Evolutionary conservation across 441 rosid species (phyloP).

Genomic region (Jatropha podagrica): DNA sequence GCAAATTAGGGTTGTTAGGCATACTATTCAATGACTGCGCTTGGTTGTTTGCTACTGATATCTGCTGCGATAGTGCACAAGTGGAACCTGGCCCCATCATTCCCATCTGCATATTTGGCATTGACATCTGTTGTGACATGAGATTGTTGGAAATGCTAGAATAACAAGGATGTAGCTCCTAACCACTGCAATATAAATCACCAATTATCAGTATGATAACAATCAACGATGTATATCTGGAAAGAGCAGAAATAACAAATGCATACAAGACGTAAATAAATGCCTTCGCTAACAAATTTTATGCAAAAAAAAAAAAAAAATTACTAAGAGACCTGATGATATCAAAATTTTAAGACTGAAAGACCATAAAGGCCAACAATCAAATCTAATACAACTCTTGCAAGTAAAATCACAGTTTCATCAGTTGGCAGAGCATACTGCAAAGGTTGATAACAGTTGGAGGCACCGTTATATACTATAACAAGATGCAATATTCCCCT

Average conservation of each 20-base stretch:
- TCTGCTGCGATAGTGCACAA: constrained; percentile 31
- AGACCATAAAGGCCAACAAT: too few species aligned
- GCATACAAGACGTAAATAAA: not conserved
- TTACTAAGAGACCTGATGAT: not conserved
- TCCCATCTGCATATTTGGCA: constrained; percentile 41
- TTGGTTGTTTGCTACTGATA: constrained; percentile 25
- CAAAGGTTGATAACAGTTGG: too few species aligned
- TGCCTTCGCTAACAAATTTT: not conserved
- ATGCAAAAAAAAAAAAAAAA: not conserved
- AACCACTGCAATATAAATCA: constrained; percentile 25
- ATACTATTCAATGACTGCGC: constrained; percentile 25
- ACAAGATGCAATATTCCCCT: too few species aligned
- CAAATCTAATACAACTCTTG: not conserved
- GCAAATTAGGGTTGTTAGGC: constrained; percentile 25
- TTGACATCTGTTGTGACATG: constrained; percentile 43
- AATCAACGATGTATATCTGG: not conserved
- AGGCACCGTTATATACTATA: too few species aligned
- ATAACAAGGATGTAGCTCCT: constrained; percentile 22
- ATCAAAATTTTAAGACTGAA: too few species aligned
- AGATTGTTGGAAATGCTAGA: constrained; percentile 54
- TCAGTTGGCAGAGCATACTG: too few species aligned
- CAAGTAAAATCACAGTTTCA: not conserved
- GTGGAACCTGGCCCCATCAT: constrained; percentile 23
- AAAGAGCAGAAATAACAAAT: not conserved
- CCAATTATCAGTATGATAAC: not conserved